Evolutionary conservation across 1,284 basidiomycete species (phyloP), one percentile per base, ranked within the genome.

Genomic region (Trichosporon sp.): DNA sequence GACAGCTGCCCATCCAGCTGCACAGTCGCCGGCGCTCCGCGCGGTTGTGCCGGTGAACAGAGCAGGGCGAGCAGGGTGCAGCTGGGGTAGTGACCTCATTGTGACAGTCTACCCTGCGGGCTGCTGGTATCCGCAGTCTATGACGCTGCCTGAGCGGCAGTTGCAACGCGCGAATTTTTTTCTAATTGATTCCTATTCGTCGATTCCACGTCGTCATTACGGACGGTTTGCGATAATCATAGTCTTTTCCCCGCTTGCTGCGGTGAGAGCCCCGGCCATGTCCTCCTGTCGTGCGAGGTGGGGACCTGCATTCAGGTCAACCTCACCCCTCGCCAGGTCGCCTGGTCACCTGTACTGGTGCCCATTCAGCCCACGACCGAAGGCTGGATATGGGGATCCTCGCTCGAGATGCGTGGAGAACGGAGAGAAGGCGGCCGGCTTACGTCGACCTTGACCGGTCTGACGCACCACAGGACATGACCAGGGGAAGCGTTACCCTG

Each of bases 401-500:
- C 51, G 21, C 51, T 54, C 14, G 51, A 54, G 19, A 19, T 19
- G 51, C 51, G 51, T 54, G n/a, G 51, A 54, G 51, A 11, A 21
- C 16, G 51, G 21, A 54, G 51, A 54, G 51, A 54, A 54, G 21
- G 21, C 19, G 51, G 51, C 51, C 51, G 51, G 51, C 51, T 54
- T 54, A 54, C 51, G 51, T 54, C 51, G 51, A 16, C 21, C 4
- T 21, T 4, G 10, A 54, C 51, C 16, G 16, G 4, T 54, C 8
- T 54, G 19, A 54, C 51, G 51, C 51, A 54, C 51, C 51, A 26
- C 16, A 19, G 51, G 51, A 54, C 51, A 21, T 26, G 48, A 8
- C 51, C 2, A 54, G 51, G 51, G 51, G 19, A 21, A 54, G 51
- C 51, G 51, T 16, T 7, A 54, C 51, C 51, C 51, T 54, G 51